Conservation (phyloP, 345 rosid species). For the Punica granatum region DNA sequence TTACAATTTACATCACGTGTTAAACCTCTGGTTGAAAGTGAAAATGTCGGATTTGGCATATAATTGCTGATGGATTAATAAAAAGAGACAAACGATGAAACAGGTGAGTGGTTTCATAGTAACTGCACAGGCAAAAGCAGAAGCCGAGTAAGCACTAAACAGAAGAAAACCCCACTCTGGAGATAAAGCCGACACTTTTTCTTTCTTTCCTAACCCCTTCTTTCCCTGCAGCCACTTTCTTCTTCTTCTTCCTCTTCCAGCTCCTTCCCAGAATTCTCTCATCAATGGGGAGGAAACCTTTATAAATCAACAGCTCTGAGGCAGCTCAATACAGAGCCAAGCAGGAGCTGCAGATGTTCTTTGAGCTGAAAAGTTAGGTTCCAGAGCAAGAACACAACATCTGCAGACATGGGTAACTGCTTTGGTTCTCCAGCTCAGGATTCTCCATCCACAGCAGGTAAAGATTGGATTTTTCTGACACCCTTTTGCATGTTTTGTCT, state of each 20-base stretch:
- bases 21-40: too few relatives aligned
- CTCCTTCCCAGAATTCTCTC: background rate
- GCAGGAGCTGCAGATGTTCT: background rate
- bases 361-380: background rate
- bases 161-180: background rate
- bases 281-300: background rate
- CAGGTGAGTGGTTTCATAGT: slow-evolving; percentile 10
- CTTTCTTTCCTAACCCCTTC: background rate
- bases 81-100: too few relatives aligned
- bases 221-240: background rate
- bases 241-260: background rate
- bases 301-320: background rate
- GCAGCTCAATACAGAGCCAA: background rate
- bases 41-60: too few relatives aligned
- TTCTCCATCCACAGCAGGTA: slow-evolving; percentile 9
- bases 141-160: slow-evolving; percentile 2
- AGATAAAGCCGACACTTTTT: background rate
- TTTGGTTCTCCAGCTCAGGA: slow-evolving; percentile 9
- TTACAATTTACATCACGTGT: too few relatives aligned
- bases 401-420: slow-evolving; percentile 12
- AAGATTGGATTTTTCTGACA: slow-evolving; percentile 1
- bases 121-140: slow-evolving; percentile 6
- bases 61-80: too few relatives aligned
- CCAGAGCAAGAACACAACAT: background rate
- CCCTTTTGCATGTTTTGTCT: background rate